A percentile compares a stretch with the other conserved stretches of the same genome.
Conservation (phyloP, 441 rosid species). For the California macrophylla region DNA sequence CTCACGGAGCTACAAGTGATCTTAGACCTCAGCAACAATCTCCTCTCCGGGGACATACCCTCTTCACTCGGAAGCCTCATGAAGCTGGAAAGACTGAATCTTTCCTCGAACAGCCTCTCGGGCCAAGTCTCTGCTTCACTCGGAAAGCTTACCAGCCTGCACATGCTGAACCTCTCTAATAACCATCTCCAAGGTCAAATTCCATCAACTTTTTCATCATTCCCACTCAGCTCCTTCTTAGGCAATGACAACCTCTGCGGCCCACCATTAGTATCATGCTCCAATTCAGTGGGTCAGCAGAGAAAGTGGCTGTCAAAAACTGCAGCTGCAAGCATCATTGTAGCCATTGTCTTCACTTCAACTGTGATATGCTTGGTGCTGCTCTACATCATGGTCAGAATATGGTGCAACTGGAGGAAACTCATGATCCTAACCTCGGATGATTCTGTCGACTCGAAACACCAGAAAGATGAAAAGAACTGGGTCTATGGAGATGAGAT, state of each 20-base stretch:
- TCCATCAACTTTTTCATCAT: conserved; percentile 45
- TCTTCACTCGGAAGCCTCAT: conserved; percentile 46
- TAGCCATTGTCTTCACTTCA: conserved; percentile 50
- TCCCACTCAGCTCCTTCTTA: conserved; percentile 48
- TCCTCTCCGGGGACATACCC: conserved; percentile 51
- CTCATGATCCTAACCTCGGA: conserved; percentile 32
- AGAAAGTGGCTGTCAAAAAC: conserved; percentile 29
- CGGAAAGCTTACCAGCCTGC: conserved; percentile 66
- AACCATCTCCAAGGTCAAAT: conserved; percentile 61
- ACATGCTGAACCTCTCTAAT: conserved; percentile 57
- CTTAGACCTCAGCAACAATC: conserved; percentile 62
- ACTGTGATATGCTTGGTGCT: conserved; percentile 46
- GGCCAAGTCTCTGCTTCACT: conserved; percentile 59
- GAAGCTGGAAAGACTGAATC: conserved; percentile 63
- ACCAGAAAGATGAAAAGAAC: conserved; percentile 20
- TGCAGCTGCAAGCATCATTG: conserved; percentile 36
- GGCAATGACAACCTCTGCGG: conserved; percentile 54
- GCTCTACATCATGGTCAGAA: conserved; percentile 56
- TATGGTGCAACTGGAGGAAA: conserved; percentile 57
- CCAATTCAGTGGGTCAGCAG: conserved; percentile 19
- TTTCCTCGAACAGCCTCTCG: conserved; percentile 55
- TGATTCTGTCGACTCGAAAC: conserved; percentile 18
- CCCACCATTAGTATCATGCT: conserved; percentile 45
- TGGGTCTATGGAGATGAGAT: conserved; percentile 17
- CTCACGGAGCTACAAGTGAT: conserved; percentile 75